Evolutionary conservation across 345 rosid species (phyloP).

Genomic region (Xanthoceras sorbifolium): DNA sequence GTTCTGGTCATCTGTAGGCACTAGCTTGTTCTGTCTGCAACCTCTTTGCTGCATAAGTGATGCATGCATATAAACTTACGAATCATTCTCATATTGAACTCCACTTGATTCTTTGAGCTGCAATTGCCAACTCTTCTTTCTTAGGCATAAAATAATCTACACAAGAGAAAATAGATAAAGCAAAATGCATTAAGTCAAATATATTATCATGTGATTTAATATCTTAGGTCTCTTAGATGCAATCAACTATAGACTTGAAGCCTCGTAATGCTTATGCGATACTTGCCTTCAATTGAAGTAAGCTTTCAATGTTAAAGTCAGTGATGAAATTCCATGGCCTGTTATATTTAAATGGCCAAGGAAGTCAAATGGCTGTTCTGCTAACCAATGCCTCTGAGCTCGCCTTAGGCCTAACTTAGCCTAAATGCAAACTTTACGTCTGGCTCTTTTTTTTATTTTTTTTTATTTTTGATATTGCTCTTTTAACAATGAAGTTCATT

Average conservation of each 20-base stretch:
- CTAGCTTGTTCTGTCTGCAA: neutral
- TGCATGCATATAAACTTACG: constrained; percentile 5
- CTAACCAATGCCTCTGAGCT: neutral
- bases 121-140: neutral
- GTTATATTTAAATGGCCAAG: neutral
- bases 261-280: neutral
- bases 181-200: constrained; percentile 6
- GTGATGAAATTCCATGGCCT: neutral
- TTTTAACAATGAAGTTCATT: constrained; percentile 14
- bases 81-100: neutral
- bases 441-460: neutral
- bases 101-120: neutral
- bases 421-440: neutral
- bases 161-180: neutral
- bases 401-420: neutral
- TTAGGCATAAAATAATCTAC: neutral
- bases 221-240: neutral
- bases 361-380: neutral
- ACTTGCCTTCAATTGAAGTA: neutral
- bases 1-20: neutral
- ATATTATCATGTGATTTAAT: neutral
- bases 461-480: too few species aligned
- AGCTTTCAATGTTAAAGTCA: neutral
- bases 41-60: neutral
- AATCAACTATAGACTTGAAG: neutral